Base-by-base conservation (phyloP, 2,329 filamentous ascomycete genomes). In the Botrytis medusae region DNA sequence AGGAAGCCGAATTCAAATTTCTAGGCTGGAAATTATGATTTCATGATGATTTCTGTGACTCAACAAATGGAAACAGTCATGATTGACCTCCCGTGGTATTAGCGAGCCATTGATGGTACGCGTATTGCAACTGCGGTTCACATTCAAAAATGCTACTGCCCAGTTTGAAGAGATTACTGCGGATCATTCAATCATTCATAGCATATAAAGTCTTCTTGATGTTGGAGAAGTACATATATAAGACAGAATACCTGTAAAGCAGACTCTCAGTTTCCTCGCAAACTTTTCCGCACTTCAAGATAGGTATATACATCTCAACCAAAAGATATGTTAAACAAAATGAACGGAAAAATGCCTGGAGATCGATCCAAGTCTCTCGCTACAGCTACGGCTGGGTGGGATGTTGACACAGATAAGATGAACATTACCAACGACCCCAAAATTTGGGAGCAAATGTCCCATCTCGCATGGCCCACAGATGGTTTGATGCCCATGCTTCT, bases 301-400 rank as follows among this genome's bases (percentile, higher is more conserved):
- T 18, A 8, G 2, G 48, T 18, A 29, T 18, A 54, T 16, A 0
- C 51, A 51, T 14, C 48, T 5, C 48, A 51, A 25, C 9, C 25
- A 25, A 51, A 25, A 51, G 3, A 25, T 1, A 14, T 14, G 1
- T 14, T 4, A n/a, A 25, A 51, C 2, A n/a, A 4, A 51, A 51
- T 51, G 25, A 5, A 14, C 25, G 12, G 4, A 51, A 22, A 34
- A 59, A 34, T 8, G 5, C 29, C 18, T 1, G 7, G 18, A 1
- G 6, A 18, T 1, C 5, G 0, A 29, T 54, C 14, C 12, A 1
- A 0, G 12, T 10, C 8, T 22, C 29, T 34, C 7, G 8, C 57
- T 22, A 29, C 18, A 3, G 0, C n/a, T 2, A 29, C n/a, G 12
- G 0, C n/a, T 14, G 3, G 8, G 6, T 18, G n/a, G n/a, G 14